Percentiles rank a stretch among this genome's conserved stretches.
Conservation (phyloP, 495 filamentous ascomycete genomes). For the Penicillium goetzii region DNA sequence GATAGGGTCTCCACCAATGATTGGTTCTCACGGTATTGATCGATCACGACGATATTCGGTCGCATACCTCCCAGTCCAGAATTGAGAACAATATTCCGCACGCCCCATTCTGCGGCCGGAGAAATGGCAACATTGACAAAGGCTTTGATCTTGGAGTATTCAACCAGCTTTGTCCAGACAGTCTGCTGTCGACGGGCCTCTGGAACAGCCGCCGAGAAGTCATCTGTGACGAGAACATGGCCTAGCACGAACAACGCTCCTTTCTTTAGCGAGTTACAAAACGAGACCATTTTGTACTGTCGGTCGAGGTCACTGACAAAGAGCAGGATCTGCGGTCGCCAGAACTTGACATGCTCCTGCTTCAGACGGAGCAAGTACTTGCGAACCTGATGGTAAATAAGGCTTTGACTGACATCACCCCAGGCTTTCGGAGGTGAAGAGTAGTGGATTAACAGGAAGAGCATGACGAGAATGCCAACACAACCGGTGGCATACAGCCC, state of each 20-base stretch:
- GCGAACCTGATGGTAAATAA: constrained; percentile 90
- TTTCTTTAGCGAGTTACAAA: constrained; percentile 91
- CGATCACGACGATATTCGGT: constrained; percentile 83
- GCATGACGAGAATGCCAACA: constrained; percentile 69
- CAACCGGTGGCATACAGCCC: constrained; percentile 78
- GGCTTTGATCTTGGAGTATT: constrained; percentile 84
- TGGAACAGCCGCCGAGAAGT: constrained; percentile 76
- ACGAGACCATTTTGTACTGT: constrained; percentile 81
- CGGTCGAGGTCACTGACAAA: constrained; percentile 80
- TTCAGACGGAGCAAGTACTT: constrained; percentile 83
- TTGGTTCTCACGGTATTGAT: constrained; percentile 64
- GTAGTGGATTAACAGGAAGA: constrained; percentile 87
- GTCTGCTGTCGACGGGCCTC: constrained; percentile 81
- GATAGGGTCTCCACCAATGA: constrained; percentile 54
- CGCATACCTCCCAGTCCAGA: constrained; percentile 88
- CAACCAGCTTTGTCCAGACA: constrained; percentile 84
- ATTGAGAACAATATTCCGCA: constrained; percentile 78
- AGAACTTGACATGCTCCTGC: constrained; percentile 91
- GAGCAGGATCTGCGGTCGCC: constrained; percentile 83
- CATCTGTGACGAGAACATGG: constrained; percentile 82
- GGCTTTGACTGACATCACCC: constrained; percentile 86
- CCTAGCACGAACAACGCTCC: constrained; percentile 83
- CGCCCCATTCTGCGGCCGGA: constrained; percentile 82
- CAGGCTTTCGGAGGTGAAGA: constrained; percentile 82
- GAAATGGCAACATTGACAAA: constrained; percentile 86